Percentiles rank a stretch among this genome's conserved stretches.
These are phyloP conservation scores for Maudiozyma saulgeensis DNA, from an alignment of 805 yeast species.

Conservation along the genomic window DNA sequence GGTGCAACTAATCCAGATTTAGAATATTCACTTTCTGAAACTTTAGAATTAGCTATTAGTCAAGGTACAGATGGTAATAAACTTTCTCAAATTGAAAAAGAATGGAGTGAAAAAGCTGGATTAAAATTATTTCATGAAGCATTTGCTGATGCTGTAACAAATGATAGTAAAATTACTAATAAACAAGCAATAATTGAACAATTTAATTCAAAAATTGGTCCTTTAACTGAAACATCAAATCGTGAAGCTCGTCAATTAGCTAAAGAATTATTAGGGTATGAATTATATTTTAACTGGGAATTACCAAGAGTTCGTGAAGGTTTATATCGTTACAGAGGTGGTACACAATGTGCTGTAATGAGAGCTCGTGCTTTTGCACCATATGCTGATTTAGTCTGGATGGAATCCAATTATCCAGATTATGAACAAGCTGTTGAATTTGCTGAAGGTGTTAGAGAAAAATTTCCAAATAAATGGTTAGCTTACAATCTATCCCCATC, in stretches of 20 bases:
- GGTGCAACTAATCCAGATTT: conserved; percentile 85
- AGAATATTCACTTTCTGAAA: conserved; percentile 51
- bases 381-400: conserved; percentile 92
- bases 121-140: conserved; percentile 87
- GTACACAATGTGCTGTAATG: conserved; percentile 94
- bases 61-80: conserved; percentile 63
- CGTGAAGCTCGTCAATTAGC: conserved; percentile 74
- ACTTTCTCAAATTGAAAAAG: conserved; percentile 63
- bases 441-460: conserved; percentile 78
- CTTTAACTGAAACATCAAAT: conserved; percentile 66
- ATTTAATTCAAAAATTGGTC: conserved; percentile 62
- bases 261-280: conserved; percentile 65
- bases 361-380: conserved; percentile 94
- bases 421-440: conserved; percentile 89
- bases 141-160: conserved; percentile 69
- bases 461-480: conserved; percentile 86
- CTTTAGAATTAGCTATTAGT: conserved; percentile 73
- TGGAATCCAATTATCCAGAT: conserved; percentile 95
- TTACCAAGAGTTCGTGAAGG: conserved; percentile 93
- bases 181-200: conserved; percentile 51
- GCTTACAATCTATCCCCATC: conserved; percentile 96
- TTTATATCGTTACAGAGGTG: conserved; percentile 91
- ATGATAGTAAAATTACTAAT: conserved; percentile 34
- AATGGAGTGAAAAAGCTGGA: conserved; percentile 77
- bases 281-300: conserved; percentile 89